A percentile compares a stretch with the other conserved stretches of the same genome.
These are phyloP conservation scores for Alternaria panax DNA, from an alignment of 2,329 filamentous ascomycete genomes.

Conservation along the genomic window DNA sequence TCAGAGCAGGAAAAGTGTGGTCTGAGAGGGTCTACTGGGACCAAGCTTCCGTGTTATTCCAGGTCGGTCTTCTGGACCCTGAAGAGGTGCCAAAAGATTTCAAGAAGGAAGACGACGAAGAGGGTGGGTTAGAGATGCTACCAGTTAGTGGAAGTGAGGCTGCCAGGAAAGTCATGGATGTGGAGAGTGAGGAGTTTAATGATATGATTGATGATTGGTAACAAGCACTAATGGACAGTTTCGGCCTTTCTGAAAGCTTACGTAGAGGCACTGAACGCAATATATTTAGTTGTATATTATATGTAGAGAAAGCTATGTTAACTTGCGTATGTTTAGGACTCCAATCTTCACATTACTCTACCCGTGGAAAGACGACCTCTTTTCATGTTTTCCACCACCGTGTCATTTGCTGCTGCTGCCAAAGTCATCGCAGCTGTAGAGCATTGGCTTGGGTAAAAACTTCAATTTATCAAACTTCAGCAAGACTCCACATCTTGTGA, in stretches of 20 bases:
- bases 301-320: neutral
- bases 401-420: too few relatives aligned
- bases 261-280: neutral
- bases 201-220: conserved; percentile 58
- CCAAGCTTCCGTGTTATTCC: conserved; percentile 66
- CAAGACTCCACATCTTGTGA: too few relatives aligned
- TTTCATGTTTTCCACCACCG: neutral
- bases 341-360: neutral
- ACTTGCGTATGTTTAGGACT: too few relatives aligned
- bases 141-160: conserved; percentile 57
- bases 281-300: neutral
- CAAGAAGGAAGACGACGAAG: conserved; percentile 37
- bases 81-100: conserved; percentile 58
- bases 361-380: too few relatives aligned
- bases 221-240: neutral
- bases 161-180: conserved; percentile 57
- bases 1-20: conserved; percentile 62
- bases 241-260: neutral
- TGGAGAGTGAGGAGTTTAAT: conserved; percentile 54
- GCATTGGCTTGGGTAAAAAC: too few relatives aligned
- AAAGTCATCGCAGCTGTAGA: too few relatives aligned
- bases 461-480: too few relatives aligned
- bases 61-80: conserved; percentile 64
- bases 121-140: conserved; percentile 56
- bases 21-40: conserved; percentile 69